Percentiles rank a stretch among this genome's conserved stretches.
Conservation (phyloP, 176 grass and related monocot species). For the Phoenix roebelenii region DNA sequence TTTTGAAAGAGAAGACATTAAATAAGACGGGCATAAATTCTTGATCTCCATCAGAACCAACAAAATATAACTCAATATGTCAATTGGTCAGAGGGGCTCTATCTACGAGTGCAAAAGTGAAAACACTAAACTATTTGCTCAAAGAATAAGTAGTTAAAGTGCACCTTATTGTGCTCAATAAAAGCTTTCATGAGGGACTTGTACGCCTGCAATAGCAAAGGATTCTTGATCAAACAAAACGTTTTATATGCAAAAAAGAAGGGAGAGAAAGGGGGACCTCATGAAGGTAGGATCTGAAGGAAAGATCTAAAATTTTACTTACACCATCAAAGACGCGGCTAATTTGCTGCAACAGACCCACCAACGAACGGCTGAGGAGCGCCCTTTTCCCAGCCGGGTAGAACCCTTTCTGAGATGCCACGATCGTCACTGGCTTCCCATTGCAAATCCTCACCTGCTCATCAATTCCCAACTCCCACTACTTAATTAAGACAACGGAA, state of each 20-base stretch:
- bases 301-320: slow-evolving; percentile 9
- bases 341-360: slow-evolving; percentile 67
- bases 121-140: no score
- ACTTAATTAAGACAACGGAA: neutral
- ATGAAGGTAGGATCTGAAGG: neutral
- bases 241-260: neutral
- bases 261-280: neutral
- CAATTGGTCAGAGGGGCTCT: no score
- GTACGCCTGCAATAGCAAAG: slow-evolving; percentile 60
- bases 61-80: no score
- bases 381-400: slow-evolving; percentile 64
- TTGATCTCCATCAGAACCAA: no score
- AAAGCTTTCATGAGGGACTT: slow-evolving; percentile 94
- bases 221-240: neutral
- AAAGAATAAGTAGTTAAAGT: slow-evolving; percentile 2
- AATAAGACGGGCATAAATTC: no score
- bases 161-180: slow-evolving; percentile 93
- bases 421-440: slow-evolving; percentile 73
- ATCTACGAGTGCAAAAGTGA: no score
- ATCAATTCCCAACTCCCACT: neutral
- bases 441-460: slow-evolving; percentile 76
- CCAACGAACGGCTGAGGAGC: slow-evolving; percentile 64
- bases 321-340: slow-evolving; percentile 86
- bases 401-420: slow-evolving; percentile 65
- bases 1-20: no score